Conservation (phyloP, 106 monocot species). For the Phalaenopsis equestris region DNA sequence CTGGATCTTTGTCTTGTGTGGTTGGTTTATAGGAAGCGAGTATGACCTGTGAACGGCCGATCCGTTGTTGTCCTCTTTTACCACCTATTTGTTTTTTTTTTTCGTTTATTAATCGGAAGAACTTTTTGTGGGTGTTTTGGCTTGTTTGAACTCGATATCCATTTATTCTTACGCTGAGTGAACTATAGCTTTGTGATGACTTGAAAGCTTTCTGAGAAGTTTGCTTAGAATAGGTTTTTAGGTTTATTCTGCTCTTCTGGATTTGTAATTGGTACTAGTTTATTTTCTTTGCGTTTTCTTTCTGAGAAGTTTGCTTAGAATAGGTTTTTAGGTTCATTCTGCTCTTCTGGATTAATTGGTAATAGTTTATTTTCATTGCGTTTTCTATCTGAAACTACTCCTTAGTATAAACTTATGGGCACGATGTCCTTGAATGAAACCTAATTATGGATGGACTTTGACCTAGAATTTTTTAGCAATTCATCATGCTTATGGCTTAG, state of each 20-base stretch:
- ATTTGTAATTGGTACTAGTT: background rate
- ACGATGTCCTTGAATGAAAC: background rate
- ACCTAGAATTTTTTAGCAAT: background rate
- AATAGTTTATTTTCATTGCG: background rate
- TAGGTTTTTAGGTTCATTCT: background rate
- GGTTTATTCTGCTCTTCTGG: too few species aligned
- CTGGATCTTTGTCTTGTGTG: background rate
- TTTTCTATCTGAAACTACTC: background rate
- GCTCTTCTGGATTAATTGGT: background rate
- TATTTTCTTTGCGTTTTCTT: background rate
- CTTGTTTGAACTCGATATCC: background rate
- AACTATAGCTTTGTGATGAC: background rate
- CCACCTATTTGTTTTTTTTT: background rate
- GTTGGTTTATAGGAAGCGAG: background rate
- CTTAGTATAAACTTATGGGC: background rate
- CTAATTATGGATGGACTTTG: background rate
- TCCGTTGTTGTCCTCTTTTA: slow-evolving; percentile 1
- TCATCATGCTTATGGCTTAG: background rate
- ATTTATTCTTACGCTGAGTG: background rate
- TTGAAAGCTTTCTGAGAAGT: background rate
- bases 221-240: background rate
- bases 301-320: background rate
- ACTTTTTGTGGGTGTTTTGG: background rate
- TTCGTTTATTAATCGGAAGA: background rate
- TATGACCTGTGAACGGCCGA: background rate